A percentile compares a stretch with the other conserved stretches of the same genome.
phyloP scores from a whole-genome alignment of 441 rosid genomes.

The Kokia cookei region DNA sequence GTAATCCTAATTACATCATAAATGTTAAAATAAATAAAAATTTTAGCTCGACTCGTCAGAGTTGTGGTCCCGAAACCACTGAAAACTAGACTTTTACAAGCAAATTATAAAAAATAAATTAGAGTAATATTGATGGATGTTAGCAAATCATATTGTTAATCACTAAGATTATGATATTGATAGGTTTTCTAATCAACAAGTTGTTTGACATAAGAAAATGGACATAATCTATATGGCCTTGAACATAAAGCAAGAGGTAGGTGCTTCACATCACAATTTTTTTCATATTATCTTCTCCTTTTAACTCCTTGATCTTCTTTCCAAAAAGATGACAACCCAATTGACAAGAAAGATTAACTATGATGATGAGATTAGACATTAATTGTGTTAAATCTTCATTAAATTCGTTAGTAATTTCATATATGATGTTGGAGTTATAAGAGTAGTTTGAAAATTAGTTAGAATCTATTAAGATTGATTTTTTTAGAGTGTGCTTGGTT shows the following conservation, averaged over 20 bases:
- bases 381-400: slow-evolving; percentile 30
- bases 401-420: slow-evolving; percentile 31
- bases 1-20: too few relatives aligned
- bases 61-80: too few relatives aligned
- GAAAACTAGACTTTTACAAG: too few relatives aligned
- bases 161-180: slow-evolving; percentile 8
- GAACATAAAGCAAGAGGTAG: slow-evolving; percentile 7
- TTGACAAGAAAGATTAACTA: slow-evolving; percentile 57
- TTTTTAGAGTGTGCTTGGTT: too few relatives aligned
- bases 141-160: slow-evolving; percentile 4
- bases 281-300: slow-evolving; percentile 13
- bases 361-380: slow-evolving; percentile 49
- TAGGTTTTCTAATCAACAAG: slow-evolving; percentile 20
- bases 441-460: not conserved
- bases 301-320: slow-evolving; percentile 17
- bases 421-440: not conserved
- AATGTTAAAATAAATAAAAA: too few relatives aligned
- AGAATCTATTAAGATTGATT: too few relatives aligned
- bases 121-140: slow-evolving; percentile 6
- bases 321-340: slow-evolving; percentile 32
- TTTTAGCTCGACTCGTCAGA: too few relatives aligned
- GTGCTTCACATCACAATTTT: not conserved
- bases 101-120: too few relatives aligned
- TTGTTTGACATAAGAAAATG: slow-evolving; percentile 25
- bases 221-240: slow-evolving; percentile 33